Percentiles rank a stretch among this genome's conserved stretches.
Conservation (phyloP, 2,329 filamentous ascomycete species). For the Calonectria honghensis region DNA sequence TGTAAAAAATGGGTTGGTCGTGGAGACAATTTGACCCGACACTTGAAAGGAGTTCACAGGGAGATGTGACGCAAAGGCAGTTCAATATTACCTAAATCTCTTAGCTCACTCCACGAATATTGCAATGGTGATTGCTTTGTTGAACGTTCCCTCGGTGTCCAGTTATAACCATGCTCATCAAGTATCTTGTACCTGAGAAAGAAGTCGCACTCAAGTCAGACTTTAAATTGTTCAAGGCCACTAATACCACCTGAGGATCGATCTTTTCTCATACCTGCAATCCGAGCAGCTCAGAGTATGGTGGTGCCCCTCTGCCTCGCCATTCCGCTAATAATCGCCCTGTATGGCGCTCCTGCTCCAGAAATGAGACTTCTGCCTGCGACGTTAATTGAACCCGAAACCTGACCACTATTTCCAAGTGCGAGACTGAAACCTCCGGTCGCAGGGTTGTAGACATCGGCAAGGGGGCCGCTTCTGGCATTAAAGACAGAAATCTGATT, state of each 20-base stretch:
- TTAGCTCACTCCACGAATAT: too few species aligned
- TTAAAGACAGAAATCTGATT: slow-evolving; percentile 6
- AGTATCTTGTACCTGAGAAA: too few species aligned
- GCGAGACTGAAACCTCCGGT: not conserved
- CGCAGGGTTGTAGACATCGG: not conserved
- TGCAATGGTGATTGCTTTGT: too few species aligned
- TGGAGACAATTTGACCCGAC: not conserved
- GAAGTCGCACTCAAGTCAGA: too few species aligned
- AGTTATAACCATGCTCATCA: too few species aligned
- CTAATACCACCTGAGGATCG: too few species aligned
- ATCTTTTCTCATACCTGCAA: not conserved
- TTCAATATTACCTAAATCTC: too few species aligned
- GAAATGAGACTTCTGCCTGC: not conserved
- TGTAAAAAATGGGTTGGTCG: not conserved
- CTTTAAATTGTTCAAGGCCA: too few species aligned
- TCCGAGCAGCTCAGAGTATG: not conserved
- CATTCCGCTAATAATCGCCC: not conserved
- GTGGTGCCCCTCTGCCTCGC: not conserved
- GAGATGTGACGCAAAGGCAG: not conserved
- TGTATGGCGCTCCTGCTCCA: not conserved
- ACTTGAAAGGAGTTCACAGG: not conserved
- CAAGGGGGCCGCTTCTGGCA: not conserved
- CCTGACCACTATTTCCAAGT: not conserved
- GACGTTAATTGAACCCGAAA: not conserved
- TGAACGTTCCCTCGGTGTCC: too few species aligned